Conservation (phyloP, 495 filamentous ascomycete species). For the Penicillium desertorum region DNA sequence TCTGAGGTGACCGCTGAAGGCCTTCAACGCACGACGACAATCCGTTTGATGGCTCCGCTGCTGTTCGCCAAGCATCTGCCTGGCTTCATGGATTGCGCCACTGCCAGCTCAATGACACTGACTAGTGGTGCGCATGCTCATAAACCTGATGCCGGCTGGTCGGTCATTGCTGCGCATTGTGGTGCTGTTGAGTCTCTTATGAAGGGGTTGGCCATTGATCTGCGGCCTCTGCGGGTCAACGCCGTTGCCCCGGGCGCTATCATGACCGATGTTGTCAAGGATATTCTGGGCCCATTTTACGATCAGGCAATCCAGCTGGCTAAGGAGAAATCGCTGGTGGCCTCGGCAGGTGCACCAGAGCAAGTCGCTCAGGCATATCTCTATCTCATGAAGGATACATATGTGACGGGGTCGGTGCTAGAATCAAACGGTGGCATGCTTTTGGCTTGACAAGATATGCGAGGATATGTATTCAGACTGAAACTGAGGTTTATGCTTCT, state of each 20-base stretch:
- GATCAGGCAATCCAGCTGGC: slow-evolving; percentile 26
- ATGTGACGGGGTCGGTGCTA: slow-evolving; percentile 48
- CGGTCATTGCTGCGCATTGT: slow-evolving; percentile 42
- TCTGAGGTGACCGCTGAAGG: slow-evolving; percentile 39
- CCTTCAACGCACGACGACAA: slow-evolving; percentile 44
- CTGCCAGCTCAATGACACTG: slow-evolving; percentile 50
- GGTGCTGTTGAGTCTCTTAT: slow-evolving; percentile 49
- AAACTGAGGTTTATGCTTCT: too few species aligned
- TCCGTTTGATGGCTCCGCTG: slow-evolving; percentile 53
- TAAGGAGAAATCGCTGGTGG: slow-evolving; percentile 37
- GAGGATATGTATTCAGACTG: too few species aligned
- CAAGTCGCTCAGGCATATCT: slow-evolving; percentile 68
- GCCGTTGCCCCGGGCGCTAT: slow-evolving; percentile 57
- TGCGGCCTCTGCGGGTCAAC: slow-evolving; percentile 64
- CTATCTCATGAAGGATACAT: slow-evolving; percentile 60
- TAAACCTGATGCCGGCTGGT: slow-evolving; percentile 52
- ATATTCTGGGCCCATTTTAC: slow-evolving; percentile 1
- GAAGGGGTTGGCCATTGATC: slow-evolving; percentile 56
- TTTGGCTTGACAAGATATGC: background rate
- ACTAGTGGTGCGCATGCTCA: slow-evolving; percentile 53
- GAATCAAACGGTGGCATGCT: slow-evolving; percentile 37
- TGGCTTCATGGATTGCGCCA: slow-evolving; percentile 43
- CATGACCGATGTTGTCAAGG: slow-evolving; percentile 49
- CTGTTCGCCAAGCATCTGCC: slow-evolving; percentile 54
- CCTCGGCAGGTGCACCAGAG: slow-evolving; percentile 50